A percentile compares a stretch with the other conserved stretches of the same genome.
Conservation (phyloP, 768 basidiomycete genomes). For the Mycena pura region DNA sequence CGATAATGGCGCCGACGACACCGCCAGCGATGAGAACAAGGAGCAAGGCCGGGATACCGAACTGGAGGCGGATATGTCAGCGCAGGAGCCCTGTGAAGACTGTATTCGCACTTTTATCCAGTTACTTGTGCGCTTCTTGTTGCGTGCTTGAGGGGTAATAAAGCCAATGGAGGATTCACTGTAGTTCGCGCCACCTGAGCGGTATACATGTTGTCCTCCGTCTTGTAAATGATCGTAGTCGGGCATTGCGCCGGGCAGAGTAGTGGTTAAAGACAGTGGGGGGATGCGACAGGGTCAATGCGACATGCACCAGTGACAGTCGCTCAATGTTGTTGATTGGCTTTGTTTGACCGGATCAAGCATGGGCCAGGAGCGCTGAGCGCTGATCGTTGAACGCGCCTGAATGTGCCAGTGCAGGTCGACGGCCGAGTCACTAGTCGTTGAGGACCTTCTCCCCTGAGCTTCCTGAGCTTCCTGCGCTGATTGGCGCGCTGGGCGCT, state of each 20-base stretch:
- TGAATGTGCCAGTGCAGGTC: too few relatives aligned
- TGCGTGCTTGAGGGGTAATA: constrained; percentile 54
- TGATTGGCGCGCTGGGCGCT: too few relatives aligned
- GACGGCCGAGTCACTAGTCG: too few relatives aligned
- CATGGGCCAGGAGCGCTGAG: too few relatives aligned
- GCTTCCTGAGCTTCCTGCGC: too few relatives aligned
- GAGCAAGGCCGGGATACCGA: constrained; percentile 71
- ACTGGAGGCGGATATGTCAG: constrained; percentile 17
- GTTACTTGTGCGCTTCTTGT: constrained; percentile 63
- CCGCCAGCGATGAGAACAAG: constrained; percentile 70
- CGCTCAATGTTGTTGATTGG: too few relatives aligned
- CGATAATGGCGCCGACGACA: constrained; percentile 82
- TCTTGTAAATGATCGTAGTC: constrained; percentile 14
- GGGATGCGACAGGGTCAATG: not conserved
- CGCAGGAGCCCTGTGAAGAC: not conserved
- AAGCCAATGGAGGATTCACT: constrained; percentile 69
- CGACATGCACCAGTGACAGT: not conserved
- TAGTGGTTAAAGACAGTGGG: constrained; percentile 3
- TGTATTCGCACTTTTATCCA: constrained; percentile 63
- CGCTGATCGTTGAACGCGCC: too few relatives aligned
- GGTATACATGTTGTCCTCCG: constrained; percentile 42
- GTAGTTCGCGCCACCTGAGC: constrained; percentile 74
- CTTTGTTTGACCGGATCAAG: too few relatives aligned
- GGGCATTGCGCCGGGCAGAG: constrained; percentile 5
- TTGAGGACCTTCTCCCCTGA: too few relatives aligned